These are phyloP conservation scores for Blastobotrys elegans DNA, from an alignment of 1,139 yeast species.

Conservation along the genomic window DNA sequence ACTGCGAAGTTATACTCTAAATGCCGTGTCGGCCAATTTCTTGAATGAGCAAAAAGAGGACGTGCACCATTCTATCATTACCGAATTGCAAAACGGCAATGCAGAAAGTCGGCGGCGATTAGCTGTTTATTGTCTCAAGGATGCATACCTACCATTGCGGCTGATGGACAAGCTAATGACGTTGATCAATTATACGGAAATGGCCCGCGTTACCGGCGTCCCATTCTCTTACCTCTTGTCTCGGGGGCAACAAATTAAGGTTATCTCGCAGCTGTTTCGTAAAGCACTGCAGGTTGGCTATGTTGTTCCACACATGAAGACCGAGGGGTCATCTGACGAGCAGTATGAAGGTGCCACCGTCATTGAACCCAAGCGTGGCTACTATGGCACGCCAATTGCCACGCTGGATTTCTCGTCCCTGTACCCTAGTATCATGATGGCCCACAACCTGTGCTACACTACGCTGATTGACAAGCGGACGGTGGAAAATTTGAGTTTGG, in stretches of 20 bases:
- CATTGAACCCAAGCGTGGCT: constrained; percentile 92
- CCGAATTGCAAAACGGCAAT: constrained; percentile 89
- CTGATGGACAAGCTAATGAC: constrained; percentile 92
- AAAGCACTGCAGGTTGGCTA: constrained; percentile 82
- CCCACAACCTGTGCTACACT: constrained; percentile 95
- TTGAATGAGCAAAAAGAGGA: constrained; percentile 96
- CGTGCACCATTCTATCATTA: constrained; percentile 93
- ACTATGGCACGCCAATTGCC: constrained; percentile 95
- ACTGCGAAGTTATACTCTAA: constrained; percentile 87
- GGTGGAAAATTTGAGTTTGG: constrained; percentile 57
- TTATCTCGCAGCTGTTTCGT: constrained; percentile 88
- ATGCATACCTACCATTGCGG: constrained; percentile 86
- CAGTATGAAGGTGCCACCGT: constrained; percentile 99
- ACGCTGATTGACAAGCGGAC: constrained; percentile 70
- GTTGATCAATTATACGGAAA: constrained; percentile 92
- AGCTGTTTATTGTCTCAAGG: constrained; percentile 96
- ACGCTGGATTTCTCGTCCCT: constrained; percentile 96
- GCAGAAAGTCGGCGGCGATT: constrained; percentile 88
- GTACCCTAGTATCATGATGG: constrained; percentile 99
- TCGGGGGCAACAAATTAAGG: constrained; percentile 97
- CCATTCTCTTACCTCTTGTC: constrained; percentile 86
- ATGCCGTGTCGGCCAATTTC: constrained; percentile 93
- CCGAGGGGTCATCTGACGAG: constrained; percentile 74
- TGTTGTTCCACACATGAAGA: constrained; percentile 84
- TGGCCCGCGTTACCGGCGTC: constrained; percentile 99